Evolutionary conservation across 352 stramenopile species (phyloP), one percentile per base, ranked within the genome.

Genomic region (Pythium aristosporum): DNA sequence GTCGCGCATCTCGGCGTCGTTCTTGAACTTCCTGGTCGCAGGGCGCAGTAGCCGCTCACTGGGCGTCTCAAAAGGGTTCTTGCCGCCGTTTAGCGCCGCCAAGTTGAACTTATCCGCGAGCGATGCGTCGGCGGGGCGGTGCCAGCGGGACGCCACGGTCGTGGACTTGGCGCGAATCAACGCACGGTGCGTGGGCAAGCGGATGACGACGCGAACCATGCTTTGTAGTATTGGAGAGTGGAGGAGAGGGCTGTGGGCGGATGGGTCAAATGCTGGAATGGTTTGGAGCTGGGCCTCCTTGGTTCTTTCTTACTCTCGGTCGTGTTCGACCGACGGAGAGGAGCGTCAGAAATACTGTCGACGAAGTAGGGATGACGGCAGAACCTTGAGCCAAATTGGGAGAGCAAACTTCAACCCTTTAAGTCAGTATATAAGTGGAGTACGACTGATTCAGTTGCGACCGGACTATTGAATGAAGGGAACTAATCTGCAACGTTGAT

Each of bases 81-180:
- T 89, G 63, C 80, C 82, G 46, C 61, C 79, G 56, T 91, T 91
- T 28, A 91, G 69, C 23, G 76, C 51, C 47, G 77, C 77, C 47
- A 91, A 59, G 39, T 80, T 88, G 59, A 91, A 91, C 64, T 88
- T 88, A 49, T 82, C 69, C 20, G 60, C 61, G 28, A 91, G 74
- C 34, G 77, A 61, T 2, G 32, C 34, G 25, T 69, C 52, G 30
- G 25, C 32, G 36, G n/a, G 36, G 30, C 32, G 54, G 25, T 59
- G 23, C 13, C 8, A 8, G 11, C 30, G 32, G 21, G 41, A 34
- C 25, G 43, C 28, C 25, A 37, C 21, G 7, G 53, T 50, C 16
- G 28, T 18, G 10, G 55, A 61, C 34, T 56, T 43, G 18, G 43
- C 15, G 28, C 54, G 46, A 30, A 36, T n/a, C 16, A 53, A n/a